These are phyloP conservation scores for Paralagenidium karlingii DNA, from an alignment of 352 stramenopile genomes.

Conservation along the genomic window DNA sequence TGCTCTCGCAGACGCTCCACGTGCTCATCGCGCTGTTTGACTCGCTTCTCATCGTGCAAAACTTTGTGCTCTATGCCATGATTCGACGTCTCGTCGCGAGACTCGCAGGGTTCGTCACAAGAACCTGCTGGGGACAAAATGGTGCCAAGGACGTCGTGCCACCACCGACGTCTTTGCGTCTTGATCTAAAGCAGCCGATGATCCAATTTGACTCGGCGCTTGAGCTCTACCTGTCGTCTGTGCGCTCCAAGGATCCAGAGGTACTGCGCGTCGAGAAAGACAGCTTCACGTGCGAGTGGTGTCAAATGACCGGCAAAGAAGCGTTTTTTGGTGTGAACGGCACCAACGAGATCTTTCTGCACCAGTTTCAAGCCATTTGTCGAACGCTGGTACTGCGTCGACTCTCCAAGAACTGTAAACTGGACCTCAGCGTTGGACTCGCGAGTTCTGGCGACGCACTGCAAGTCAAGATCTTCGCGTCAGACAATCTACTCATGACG, in stretches of 20 bases:
- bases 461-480: slow-evolving; percentile 34
- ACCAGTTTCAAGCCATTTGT: slow-evolving; percentile 49
- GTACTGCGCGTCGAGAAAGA: too few species aligned
- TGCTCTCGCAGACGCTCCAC: slow-evolving; percentile 1
- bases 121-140: too few species aligned
- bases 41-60: background rate
- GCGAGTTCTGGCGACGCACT: slow-evolving; percentile 27
- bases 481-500: slow-evolving; percentile 47
- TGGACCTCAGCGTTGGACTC: slow-evolving; percentile 46
- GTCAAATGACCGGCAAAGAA: slow-evolving; percentile 1
- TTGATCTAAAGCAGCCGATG: background rate
- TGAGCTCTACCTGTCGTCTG: slow-evolving; percentile 1
- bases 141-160: too few species aligned
- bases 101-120: too few species aligned
- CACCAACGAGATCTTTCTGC: too few species aligned
- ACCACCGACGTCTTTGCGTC: too few species aligned
- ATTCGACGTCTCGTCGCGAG: too few species aligned
- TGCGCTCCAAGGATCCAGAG: background rate
- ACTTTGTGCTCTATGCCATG: background rate
- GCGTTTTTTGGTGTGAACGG: too few species aligned
- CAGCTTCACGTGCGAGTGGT: slow-evolving; percentile 4
- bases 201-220: slow-evolving; percentile 1
- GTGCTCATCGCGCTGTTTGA: background rate
- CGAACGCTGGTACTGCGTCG: slow-evolving; percentile 38
- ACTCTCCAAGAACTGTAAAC: slow-evolving; percentile 25